These are phyloP conservation scores for Hericium alpestre DNA, from an alignment of 768 basidiomycete genomes.

Conservation along the genomic window DNA sequence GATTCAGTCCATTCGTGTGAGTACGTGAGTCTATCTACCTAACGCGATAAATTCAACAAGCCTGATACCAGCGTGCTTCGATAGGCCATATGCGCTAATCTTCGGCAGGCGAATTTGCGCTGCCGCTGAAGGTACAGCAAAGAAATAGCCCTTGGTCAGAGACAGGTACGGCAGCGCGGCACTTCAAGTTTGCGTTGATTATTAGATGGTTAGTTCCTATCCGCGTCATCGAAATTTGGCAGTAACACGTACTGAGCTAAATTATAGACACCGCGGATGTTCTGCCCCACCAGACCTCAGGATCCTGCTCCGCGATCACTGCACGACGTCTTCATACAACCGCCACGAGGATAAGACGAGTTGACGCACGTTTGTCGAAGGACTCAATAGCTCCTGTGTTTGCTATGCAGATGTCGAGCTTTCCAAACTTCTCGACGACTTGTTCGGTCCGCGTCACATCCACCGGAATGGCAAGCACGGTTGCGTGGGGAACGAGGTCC, in stretches of 20 bases:
- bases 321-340: not conserved
- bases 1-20: too few relatives aligned
- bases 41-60: constrained; percentile 2
- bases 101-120: constrained; percentile 1
- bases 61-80: not conserved
- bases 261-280: constrained; percentile 2
- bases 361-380: not conserved
- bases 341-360: not conserved
- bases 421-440: constrained; percentile 17
- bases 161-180: not conserved
- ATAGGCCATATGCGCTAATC: not conserved
- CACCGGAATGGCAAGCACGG: constrained; percentile 14
- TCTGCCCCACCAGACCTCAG: constrained; percentile 2
- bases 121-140: not conserved
- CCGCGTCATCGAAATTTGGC: not conserved
- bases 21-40: not conserved
- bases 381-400: constrained; percentile 15
- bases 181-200: not conserved
- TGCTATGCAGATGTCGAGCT: constrained; percentile 20
- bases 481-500: constrained; percentile 1
- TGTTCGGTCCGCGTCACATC: constrained; percentile 16
- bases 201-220: not conserved
- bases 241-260: constrained; percentile 3
- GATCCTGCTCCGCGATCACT: not conserved
- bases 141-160: constrained; percentile 2